Evolutionary conservation across 192 early-diverging fungal species (phyloP).

Genomic region (Phycomyces nitens): DNA sequence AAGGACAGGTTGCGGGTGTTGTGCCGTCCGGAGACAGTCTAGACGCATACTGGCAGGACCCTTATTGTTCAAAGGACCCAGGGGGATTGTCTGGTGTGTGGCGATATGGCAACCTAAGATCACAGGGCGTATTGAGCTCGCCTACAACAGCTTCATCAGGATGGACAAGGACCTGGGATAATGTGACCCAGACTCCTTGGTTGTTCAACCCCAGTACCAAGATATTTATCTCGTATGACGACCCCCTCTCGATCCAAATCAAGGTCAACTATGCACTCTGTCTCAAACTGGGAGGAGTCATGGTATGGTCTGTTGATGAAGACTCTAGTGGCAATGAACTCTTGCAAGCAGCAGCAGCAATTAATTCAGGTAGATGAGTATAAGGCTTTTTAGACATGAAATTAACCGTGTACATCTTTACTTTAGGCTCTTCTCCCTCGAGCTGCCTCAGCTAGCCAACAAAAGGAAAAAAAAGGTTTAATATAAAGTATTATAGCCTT

Average conservation of each 20-base stretch:
- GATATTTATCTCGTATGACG: conserved; percentile 71
- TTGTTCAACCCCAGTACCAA: conserved; percentile 58
- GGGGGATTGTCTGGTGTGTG: conserved; percentile 56
- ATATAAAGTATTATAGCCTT: too few species aligned
- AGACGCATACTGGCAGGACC: conserved; percentile 53
- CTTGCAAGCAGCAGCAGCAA: conserved; percentile 26
- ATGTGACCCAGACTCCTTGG: conserved; percentile 64
- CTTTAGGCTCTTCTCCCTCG: too few species aligned
- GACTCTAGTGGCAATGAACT: conserved; percentile 59
- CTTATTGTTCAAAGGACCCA: conserved; percentile 44
- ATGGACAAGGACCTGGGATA: conserved; percentile 67
- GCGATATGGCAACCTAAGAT: conserved; percentile 63
- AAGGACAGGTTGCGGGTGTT: conserved; percentile 19
- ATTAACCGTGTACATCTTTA: too few species aligned
- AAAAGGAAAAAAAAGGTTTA: too few species aligned
- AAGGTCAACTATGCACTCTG: conserved; percentile 57
- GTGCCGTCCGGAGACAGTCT: conserved; percentile 49
- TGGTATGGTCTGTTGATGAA: conserved; percentile 69
- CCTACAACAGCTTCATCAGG: conserved; percentile 48
- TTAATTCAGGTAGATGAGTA: too few species aligned
- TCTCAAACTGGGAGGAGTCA: conserved; percentile 56
- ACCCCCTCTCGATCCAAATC: conserved; percentile 49
- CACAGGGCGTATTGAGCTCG: conserved; percentile 46
- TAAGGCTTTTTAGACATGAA: too few species aligned
- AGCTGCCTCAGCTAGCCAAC: too few species aligned